Conservation (phyloP, 805 yeast genomes). For the Hanseniaspora mollemarum region DNA sequence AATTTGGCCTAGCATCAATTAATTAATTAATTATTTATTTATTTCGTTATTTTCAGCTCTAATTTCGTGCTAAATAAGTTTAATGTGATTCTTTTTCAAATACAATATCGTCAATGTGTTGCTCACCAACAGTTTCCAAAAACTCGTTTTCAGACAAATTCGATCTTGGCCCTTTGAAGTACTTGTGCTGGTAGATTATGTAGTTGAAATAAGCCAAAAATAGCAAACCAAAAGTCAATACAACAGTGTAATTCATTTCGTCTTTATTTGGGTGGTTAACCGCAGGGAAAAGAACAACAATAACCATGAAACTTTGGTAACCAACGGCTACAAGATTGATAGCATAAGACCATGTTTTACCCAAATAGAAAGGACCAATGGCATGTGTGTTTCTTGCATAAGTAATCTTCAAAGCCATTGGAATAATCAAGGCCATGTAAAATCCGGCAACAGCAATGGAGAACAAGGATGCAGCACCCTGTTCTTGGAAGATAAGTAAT, state of each 20-base stretch:
- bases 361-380: conserved; percentile 57
- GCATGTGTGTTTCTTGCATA: conserved; percentile 38
- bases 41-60: not conserved
- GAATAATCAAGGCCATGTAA: conserved; percentile 51
- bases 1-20: too few relatives aligned
- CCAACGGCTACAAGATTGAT: conserved; percentile 37
- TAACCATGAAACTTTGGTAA: conserved; percentile 42
- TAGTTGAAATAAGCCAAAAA: conserved; percentile 41
- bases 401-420: conserved; percentile 44
- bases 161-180: conserved; percentile 45
- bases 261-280: conserved; percentile 30
- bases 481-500: conserved; percentile 45
- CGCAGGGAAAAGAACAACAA: conserved; percentile 52
- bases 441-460: conserved; percentile 53
- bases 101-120: conserved; percentile 19
- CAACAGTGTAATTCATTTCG: conserved; percentile 58
- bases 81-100: not conserved
- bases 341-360: conserved; percentile 34
- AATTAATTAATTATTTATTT: too few relatives aligned
- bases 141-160: conserved; percentile 23
- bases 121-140: conserved; percentile 22
- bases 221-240: conserved; percentile 50
- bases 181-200: conserved; percentile 38
- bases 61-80: not conserved
- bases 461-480: conserved; percentile 56